A percentile compares a stretch with the other conserved stretches of the same genome.
Conservation (phyloP, 2,329 filamentous ascomycete species). For the Madurella fahalii region DNA sequence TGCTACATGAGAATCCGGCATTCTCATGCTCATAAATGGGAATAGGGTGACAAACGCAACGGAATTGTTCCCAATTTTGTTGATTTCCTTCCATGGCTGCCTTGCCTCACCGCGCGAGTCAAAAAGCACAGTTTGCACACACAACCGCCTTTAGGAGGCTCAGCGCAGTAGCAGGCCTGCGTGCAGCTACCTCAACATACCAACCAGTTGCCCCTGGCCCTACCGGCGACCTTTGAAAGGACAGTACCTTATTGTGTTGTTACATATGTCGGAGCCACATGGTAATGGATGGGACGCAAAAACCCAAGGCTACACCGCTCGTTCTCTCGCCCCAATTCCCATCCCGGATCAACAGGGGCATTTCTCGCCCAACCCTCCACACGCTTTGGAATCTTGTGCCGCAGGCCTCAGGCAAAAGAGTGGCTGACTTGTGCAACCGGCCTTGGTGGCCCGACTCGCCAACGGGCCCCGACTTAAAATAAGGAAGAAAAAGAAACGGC, state of each 20-base stretch:
- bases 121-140: background rate
- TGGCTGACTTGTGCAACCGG: background rate
- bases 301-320: background rate
- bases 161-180: background rate
- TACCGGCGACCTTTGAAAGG: background rate
- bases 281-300: background rate
- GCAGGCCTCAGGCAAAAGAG: background rate
- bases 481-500: too few relatives aligned
- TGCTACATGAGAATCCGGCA: too few relatives aligned
- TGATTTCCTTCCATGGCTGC: too few relatives aligned
- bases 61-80: too few relatives aligned
- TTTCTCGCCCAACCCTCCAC: background rate
- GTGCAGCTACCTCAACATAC: background rate
- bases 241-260: slow-evolving; percentile 11
- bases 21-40: too few relatives aligned
- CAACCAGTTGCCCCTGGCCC: background rate
- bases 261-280: slow-evolving; percentile 19
- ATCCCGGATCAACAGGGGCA: slow-evolving; percentile 7
- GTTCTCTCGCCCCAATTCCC: background rate
- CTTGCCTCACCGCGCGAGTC: too few relatives aligned
- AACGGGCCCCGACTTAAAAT: slow-evolving; percentile 3
- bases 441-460: background rate
- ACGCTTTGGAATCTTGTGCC: background rate
- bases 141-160: background rate
- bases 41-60: too few relatives aligned